A percentile compares a stretch with the other conserved stretches of the same genome.
These are phyloP conservation scores for Chrysoporthe puriensis DNA, from an alignment of 2,329 filamentous ascomycete genomes.

Conservation along the genomic window DNA sequence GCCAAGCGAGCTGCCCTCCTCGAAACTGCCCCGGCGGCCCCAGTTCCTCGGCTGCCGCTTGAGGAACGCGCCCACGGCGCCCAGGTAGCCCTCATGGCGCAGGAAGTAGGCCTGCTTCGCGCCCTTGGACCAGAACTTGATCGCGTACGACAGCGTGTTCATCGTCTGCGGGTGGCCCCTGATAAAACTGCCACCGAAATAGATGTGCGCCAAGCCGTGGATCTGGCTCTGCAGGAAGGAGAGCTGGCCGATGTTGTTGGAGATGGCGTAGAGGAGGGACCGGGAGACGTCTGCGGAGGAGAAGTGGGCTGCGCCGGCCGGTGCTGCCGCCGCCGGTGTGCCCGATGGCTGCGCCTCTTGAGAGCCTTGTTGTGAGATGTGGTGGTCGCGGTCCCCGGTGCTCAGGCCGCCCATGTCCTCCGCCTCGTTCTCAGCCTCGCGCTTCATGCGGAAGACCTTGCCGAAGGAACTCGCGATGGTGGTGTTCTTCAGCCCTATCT, in stretches of 20 bases:
- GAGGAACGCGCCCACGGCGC: constrained; percentile 90
- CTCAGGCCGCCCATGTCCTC: constrained; percentile 69
- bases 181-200: constrained; percentile 97
- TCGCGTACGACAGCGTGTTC: constrained; percentile 95
- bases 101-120: constrained; percentile 95
- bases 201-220: constrained; percentile 87
- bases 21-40: constrained; percentile 81
- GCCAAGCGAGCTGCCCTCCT: constrained; percentile 45
- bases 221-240: constrained; percentile 97
- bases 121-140: constrained; percentile 94
- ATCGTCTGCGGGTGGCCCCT: constrained; percentile 96
- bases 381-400: constrained; percentile 51
- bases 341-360: constrained; percentile 33
- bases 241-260: constrained; percentile 98
- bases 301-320: constrained; percentile 54
- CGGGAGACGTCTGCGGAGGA: constrained; percentile 83
- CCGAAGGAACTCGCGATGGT: constrained; percentile 97
- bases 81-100: constrained; percentile 93
- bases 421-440: constrained; percentile 76
- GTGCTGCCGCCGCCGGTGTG: constrained; percentile 24
- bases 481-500: constrained; percentile 93
- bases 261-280: constrained; percentile 91
- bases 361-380: constrained; percentile 29
- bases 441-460: constrained; percentile 93
- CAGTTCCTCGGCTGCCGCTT: constrained; percentile 90